A percentile compares a stretch with the other conserved stretches of the same genome.
These are phyloP conservation scores for Aspergillus sp. DNA, from an alignment of 2,329 filamentous ascomycete genomes.

Conservation along the genomic window DNA sequence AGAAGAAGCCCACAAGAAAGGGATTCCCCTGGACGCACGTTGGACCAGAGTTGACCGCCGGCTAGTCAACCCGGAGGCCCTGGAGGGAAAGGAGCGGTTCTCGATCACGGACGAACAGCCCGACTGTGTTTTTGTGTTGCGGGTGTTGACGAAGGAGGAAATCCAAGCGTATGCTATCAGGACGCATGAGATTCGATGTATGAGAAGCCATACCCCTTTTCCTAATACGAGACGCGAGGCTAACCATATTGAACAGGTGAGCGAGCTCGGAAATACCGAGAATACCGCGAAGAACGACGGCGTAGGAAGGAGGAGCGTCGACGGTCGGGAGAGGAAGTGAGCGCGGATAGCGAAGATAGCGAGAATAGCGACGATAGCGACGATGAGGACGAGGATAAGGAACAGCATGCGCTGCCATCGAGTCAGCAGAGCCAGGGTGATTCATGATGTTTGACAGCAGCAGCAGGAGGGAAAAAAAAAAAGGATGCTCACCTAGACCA, in stretches of 20 bases:
- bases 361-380: conserved; percentile 16
- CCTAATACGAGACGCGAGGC: not conserved
- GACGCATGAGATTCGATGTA: conserved; percentile 75
- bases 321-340: conserved; percentile 33
- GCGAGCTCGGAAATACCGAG: not conserved
- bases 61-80: conserved; percentile 80
- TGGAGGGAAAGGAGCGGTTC: conserved; percentile 84
- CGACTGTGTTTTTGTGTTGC: conserved; percentile 86
- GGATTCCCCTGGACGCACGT: conserved; percentile 69
- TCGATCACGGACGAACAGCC: conserved; percentile 62
- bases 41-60: conserved; percentile 92
- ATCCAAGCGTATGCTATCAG: conserved; percentile 79
- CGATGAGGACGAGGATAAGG: conserved; percentile 2
- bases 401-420: not conserved
- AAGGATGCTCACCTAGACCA: no score
- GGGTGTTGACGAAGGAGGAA: conserved; percentile 80
- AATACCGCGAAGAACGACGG: conserved; percentile 29
- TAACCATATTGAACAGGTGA: not conserved
- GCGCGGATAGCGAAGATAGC: conserved; percentile 23
- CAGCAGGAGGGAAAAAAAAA: no score
- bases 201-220: not conserved
- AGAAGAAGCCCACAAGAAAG: conserved; percentile 61
- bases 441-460: no score
- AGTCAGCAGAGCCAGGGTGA: not conserved
- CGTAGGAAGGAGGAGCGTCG: conserved; percentile 40